Evolutionary conservation across 441 rosid species (phyloP).

Genomic region (Eruca vesicaria): DNA sequence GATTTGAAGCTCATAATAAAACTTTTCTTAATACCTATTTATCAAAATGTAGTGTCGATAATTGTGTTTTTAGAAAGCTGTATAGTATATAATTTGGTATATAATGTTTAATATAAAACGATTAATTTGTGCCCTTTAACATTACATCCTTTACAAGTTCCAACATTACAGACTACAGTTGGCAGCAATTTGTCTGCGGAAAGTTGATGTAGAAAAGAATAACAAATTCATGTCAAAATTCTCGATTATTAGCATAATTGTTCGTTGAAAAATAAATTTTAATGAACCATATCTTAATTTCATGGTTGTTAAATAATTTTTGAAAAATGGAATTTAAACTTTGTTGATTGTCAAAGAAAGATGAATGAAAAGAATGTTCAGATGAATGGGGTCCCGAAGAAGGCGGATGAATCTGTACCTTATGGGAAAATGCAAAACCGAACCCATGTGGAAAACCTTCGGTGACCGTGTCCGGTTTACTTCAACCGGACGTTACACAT

Average conservation of each 20-base stretch:
- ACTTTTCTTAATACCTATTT: background rate
- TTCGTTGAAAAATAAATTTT: no score
- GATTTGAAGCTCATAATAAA: background rate
- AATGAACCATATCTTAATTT: no score
- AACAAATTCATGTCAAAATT: no score
- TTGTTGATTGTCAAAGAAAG: background rate
- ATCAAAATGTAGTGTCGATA: background rate
- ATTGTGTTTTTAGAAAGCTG: constrained; percentile 5
- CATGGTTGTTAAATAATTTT: no score
- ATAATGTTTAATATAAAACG: background rate
- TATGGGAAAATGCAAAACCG: constrained; percentile 16
- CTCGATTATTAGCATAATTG: no score
- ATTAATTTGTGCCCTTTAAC: constrained; percentile 2
- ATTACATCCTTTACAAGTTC: constrained; percentile 14
- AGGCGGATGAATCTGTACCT: constrained; percentile 32
- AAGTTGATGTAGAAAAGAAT: background rate
- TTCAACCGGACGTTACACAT: constrained; percentile 30
- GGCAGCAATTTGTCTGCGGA: background rate
- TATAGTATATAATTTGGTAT: background rate
- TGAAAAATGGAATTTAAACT: no score
- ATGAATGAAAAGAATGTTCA: background rate
- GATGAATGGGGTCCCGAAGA: constrained; percentile 16
- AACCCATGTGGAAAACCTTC: constrained; percentile 31
- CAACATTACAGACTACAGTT: constrained; percentile 6
- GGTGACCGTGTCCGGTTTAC: constrained; percentile 35